These are phyloP conservation scores for Acacia crassicarpa DNA, from an alignment of 306 rosid genomes.

Conservation along the genomic window DNA sequence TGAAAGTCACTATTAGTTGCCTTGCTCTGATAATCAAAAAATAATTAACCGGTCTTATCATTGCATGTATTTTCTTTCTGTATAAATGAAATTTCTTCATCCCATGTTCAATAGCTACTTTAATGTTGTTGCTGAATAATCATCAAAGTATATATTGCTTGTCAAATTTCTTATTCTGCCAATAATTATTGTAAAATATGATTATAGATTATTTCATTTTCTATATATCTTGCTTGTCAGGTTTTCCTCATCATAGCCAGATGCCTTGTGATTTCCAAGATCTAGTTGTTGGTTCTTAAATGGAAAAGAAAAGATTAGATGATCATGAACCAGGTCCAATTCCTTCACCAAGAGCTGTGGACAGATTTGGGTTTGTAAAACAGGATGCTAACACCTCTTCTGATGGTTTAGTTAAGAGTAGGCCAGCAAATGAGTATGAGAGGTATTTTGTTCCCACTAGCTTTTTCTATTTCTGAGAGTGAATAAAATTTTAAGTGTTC, in stretches of 20 bases:
- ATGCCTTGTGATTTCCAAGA: conserved; percentile 33
- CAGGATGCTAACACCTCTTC: conserved; percentile 58
- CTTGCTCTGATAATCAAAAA: not conserved
- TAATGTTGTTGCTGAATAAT: not conserved
- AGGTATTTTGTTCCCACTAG: conserved; percentile 44
- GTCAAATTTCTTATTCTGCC: not conserved
- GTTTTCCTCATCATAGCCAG: conserved; percentile 25
- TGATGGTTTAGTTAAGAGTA: conserved; percentile 55
- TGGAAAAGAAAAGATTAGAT: conserved; percentile 80
- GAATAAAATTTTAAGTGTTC: not conserved
- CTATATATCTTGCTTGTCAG: conserved; percentile 29
- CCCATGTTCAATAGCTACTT: not conserved
- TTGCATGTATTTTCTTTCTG: not conserved
- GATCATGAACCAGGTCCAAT: conserved; percentile 69
- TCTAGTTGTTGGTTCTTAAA: conserved; percentile 39
- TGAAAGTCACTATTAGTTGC: not conserved
- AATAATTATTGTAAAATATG: not conserved
- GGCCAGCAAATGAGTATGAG: conserved; percentile 57
- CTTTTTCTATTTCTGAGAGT: conserved; percentile 15
- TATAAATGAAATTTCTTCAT: not conserved
- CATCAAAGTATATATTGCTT: not conserved
- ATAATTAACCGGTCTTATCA: not conserved
- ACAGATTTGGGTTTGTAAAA: conserved; percentile 89
- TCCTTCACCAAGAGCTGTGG: conserved; percentile 69
- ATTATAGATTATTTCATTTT: not conserved